These are phyloP conservation scores for Crotalaria pallida DNA, from an alignment of 306 rosid genomes.

Conservation along the genomic window DNA sequence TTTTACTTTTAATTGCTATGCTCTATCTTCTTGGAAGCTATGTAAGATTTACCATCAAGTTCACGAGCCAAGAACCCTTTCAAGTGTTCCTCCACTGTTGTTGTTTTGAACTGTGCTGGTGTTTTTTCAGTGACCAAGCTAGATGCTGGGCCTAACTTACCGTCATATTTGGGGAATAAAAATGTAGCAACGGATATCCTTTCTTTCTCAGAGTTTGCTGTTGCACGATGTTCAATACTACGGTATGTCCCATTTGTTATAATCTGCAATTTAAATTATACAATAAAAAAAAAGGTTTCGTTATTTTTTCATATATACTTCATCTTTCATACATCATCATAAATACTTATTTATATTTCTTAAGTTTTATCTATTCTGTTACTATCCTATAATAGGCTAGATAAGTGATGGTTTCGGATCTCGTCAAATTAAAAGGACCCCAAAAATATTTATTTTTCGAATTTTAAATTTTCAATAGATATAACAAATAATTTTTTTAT, in stretches of 20 bases:
- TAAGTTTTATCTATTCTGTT: too few species aligned
- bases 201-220: slow-evolving; percentile 12
- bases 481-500: too few species aligned
- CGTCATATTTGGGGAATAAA: slow-evolving; percentile 4
- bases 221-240: slow-evolving; percentile 29
- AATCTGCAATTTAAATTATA: slow-evolving; percentile 18
- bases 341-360: too few species aligned
- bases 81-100: slow-evolving; percentile 13
- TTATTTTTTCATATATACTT: too few species aligned
- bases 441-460: too few species aligned
- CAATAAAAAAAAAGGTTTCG: not conserved
- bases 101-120: slow-evolving; percentile 32
- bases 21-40: slow-evolving; percentile 25
- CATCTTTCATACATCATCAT: too few species aligned
- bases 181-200: slow-evolving; percentile 38
- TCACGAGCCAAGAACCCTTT: slow-evolving; percentile 23
- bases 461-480: too few species aligned
- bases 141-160: slow-evolving; percentile 33
- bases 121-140: slow-evolving; percentile 31
- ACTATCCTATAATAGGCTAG: too few species aligned
- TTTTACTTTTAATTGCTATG: not conserved
- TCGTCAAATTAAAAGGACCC: too few species aligned
- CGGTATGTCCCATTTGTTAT: slow-evolving; percentile 24
- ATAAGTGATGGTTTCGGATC: too few species aligned
- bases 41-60: slow-evolving; percentile 33